Conservation (phyloP, 2,329 filamentous ascomycete species). For the Aaosphaeria arxii region DNA sequence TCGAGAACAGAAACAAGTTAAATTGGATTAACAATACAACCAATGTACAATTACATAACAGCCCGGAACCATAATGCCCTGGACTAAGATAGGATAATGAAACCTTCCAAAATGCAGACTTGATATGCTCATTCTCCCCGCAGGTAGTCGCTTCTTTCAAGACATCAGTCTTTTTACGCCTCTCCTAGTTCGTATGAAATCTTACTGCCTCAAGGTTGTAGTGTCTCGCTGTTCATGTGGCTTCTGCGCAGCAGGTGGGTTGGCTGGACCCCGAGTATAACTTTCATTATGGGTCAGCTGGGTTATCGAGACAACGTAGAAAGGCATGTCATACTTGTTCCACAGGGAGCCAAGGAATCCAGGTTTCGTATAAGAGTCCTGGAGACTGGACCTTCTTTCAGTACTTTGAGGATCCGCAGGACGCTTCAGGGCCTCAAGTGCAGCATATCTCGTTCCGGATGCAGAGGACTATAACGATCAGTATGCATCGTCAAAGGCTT, state of each 20-base stretch:
- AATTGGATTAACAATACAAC: too few species aligned
- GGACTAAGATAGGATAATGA: too few species aligned
- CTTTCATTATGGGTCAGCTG: slow-evolving; percentile 15
- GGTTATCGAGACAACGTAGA: not conserved
- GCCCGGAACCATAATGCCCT: too few species aligned
- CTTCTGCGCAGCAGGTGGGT: slow-evolving; percentile 1
- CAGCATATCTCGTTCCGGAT: slow-evolving; percentile 20
- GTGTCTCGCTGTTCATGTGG: slow-evolving; percentile 20
- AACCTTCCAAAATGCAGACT: too few species aligned
- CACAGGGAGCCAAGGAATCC: slow-evolving; percentile 31
- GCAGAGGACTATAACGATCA: slow-evolving; percentile 22
- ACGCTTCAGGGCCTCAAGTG: slow-evolving; percentile 32
- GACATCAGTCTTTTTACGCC: slow-evolving; percentile 6
- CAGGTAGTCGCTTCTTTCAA: slow-evolving; percentile 10
- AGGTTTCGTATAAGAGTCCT: slow-evolving; percentile 32
- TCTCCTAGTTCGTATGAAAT: not conserved
- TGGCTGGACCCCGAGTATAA: slow-evolving; percentile 28
- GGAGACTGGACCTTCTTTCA: slow-evolving; percentile 26
- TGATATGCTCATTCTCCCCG: slow-evolving; percentile 7
- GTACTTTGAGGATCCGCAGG: slow-evolving; percentile 24
- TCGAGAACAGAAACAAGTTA: too few species aligned
- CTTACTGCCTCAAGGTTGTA: slow-evolving; percentile 23
- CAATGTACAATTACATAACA: too few species aligned
- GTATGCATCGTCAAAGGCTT: not conserved
- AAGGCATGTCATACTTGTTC: slow-evolving; percentile 27